A percentile compares a stretch with the other conserved stretches of the same genome.
Conservation (phyloP, 2,329 filamentous ascomycete species). For the Paecilomyces variotii region DNA sequence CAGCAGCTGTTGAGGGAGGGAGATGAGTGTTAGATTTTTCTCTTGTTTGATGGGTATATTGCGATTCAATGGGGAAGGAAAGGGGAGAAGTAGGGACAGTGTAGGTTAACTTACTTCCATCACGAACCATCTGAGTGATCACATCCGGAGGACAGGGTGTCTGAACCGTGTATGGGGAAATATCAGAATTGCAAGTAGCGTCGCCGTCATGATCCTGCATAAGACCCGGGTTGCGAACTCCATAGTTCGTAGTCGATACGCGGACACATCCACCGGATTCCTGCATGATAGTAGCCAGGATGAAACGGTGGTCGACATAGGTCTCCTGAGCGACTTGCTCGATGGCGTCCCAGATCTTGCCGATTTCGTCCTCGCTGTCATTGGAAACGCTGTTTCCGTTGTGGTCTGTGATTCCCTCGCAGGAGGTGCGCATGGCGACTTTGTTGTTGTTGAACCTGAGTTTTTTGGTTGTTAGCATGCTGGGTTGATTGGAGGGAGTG, state of each 20-base stretch:
- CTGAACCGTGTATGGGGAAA: constrained; percentile 6
- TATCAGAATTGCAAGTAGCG: constrained; percentile 27
- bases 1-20: constrained; percentile 10
- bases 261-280: constrained; percentile 21
- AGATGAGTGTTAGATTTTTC: constrained; percentile 1
- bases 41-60: not conserved
- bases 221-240: constrained; percentile 15
- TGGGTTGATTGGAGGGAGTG: not conserved
- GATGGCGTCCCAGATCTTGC: constrained; percentile 10
- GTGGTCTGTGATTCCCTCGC: not conserved
- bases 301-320: constrained; percentile 22
- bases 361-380: constrained; percentile 1
- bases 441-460: constrained; percentile 5
- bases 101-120: constrained; percentile 18
- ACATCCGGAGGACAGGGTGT: constrained; percentile 16
- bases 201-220: constrained; percentile 33
- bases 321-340: constrained; percentile 13
- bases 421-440: constrained; percentile 1
- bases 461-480: not conserved
- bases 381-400: not conserved
- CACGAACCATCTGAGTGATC: constrained; percentile 32
- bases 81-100: too few relatives aligned
- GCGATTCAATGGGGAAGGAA: too few relatives aligned
- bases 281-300: constrained; percentile 27
- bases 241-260: constrained; percentile 11